Evolutionary conservation across 108 stramenopile genomes (phyloP), one percentile per base, ranked within the genome.

Genomic region (Nitzschia inconspicua): DNA sequence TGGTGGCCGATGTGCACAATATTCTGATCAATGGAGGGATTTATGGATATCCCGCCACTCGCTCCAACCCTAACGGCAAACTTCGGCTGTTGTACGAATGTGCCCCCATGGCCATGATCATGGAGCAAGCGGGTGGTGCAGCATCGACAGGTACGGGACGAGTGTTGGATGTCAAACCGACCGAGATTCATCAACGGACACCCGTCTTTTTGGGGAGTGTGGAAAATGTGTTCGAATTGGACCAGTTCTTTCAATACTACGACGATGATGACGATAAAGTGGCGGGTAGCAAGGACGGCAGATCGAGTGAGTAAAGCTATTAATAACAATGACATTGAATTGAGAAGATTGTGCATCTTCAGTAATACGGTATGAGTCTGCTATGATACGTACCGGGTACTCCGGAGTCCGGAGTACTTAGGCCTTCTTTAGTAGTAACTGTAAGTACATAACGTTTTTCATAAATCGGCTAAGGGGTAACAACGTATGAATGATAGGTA

Each of bases 1-100:
- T 99, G 65, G 99, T 99, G 16, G 95, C 96, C 0, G 99, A 99
- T 69, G 93, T 98, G 2, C 99, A 99, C 86, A 97, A 98, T 54
- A 88, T 98, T n/a, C 72, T 99, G 29, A 84, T 98, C 61, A 97
- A 99, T 69, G 98, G 98, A 5, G 99, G 98, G 9, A 89, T 99
- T 53, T 99, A 97, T 54, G 94, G 96, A 24, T 99, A 99, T 79
- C 99, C 99, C 30, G 76, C 86, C 39, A 96, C 97, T 34, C 68
- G 66, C 6, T 65, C 72, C 19, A 90, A 92, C 62, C 85, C 83
- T 14, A 70, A 90, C 34, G 95, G 96, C 27, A 96, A 96, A 71
- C 62, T 96, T 18, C 76, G 94, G 1, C 79, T 95, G 3, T 55
- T 93, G 53, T 93, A 95, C 61, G 94, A 95, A 63, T 94, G 91